Evolutionary conservation across 768 basidiomycete genomes (phyloP).

Genomic region (Leccinum fibrillosum): DNA sequence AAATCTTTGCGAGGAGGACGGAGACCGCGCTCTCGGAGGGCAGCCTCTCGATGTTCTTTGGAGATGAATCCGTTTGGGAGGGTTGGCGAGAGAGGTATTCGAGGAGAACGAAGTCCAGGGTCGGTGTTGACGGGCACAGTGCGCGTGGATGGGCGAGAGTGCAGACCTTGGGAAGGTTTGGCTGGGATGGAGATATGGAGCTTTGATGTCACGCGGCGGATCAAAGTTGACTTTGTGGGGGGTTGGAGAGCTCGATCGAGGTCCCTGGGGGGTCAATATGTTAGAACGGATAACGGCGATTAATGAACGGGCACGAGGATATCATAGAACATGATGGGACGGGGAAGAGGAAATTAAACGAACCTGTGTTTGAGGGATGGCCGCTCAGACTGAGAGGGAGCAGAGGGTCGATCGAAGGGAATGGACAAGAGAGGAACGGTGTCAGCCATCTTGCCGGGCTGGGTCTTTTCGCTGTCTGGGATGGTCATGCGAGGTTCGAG

Average conservation of each 20-base stretch:
- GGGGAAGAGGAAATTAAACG: background rate
- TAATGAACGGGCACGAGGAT: background rate
- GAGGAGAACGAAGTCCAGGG: conserved; percentile 3
- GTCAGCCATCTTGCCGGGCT: background rate
- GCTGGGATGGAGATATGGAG: conserved; percentile 23
- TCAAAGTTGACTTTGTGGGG: conserved; percentile 15
- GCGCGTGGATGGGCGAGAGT: conserved; percentile 14
- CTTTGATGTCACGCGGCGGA: conserved; percentile 31
- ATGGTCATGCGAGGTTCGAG: background rate
- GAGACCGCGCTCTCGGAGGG: conserved; percentile 58
- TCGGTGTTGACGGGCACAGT: background rate
- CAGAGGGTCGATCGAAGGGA: background rate
- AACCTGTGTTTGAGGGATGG: conserved; percentile 12
- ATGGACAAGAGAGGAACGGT: background rate
- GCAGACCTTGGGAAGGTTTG: conserved; percentile 3
- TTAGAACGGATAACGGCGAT: background rate
- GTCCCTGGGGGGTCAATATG: background rate
- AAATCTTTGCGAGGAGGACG: conserved; percentile 43
- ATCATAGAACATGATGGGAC: conserved; percentile 1
- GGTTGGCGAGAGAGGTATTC: conserved; percentile 2
- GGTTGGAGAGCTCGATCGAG: background rate
- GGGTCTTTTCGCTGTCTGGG: background rate
- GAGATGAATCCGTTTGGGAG: conserved; percentile 26
- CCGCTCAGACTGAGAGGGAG: background rate
- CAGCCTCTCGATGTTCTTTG: conserved; percentile 40